Base-by-base conservation (phyloP, 2,329 filamentous ascomycete genomes). In the Phyllosticta citrichinensis region DNA sequence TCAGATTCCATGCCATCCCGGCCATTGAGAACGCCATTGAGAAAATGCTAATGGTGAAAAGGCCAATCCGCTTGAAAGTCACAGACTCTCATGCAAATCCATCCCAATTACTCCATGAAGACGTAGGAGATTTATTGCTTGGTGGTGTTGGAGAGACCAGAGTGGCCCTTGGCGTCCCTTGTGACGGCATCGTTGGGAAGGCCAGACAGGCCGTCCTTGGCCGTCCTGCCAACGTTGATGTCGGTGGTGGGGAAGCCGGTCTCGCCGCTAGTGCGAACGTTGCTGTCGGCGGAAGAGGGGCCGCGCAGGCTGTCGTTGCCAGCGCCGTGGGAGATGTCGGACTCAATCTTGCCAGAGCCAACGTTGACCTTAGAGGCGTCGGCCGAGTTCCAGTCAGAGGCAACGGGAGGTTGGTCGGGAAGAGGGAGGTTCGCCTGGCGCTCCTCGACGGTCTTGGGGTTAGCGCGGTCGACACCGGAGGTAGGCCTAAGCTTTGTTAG, bases 391-490 rank as follows among this genome's bases (percentile, higher is more conserved):
- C 85, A 91, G 79, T 94, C 89, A 5, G 87, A 88, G n/a, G 84
- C 76, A n/a, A 75, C 77, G 1, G 88, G 88, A 22, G 89, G 89
- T 66, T 92, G 80, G 2, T 93, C 88, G 19, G 89, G 90, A 57
- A 92, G 83, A 57, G 88, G 88, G 33, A 95, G 85, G 75, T 91
- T 90, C 73, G 85, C 76, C 76, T 87, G 81, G 69, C 80, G 80
- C 73, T 88, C 76, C 58, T 86, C 82, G 70, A 92, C 51, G 91
- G 91, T 62, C 78, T 96, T 57, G 81, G 86, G 65, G 79, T 85
- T 66, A 86, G 96, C 69, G 91, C 87, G 67, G 91, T 97, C 67
- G 92, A 96, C 69, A 84, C 83, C 56, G 91, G 91, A 56, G 83
- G 85, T 2, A 91, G 94, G 76, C 12, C 59, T 61, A 14, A 9